Conservation (phyloP, 768 basidiomycete genomes). For the Termitomyces sp. region DNA sequence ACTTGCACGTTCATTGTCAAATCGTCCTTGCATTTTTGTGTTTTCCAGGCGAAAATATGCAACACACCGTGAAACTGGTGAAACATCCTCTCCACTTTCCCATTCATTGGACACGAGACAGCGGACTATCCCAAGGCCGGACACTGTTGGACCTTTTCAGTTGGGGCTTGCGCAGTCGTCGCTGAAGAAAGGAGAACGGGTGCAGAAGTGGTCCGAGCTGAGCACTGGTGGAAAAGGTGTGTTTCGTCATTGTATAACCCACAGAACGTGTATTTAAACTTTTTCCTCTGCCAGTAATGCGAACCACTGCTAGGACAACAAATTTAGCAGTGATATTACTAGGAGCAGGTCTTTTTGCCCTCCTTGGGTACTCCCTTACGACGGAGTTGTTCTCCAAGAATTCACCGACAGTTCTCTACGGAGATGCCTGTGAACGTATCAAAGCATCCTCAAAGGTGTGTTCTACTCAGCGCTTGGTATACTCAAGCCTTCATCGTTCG, state of each 20-base stretch:
- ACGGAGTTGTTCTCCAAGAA: conserved; percentile 88
- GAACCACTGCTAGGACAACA: conserved; percentile 48
- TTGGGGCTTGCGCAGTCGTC: conserved; percentile 64
- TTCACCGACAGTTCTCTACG: conserved; percentile 80
- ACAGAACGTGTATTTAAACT: conserved; percentile 1
- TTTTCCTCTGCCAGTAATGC: conserved; percentile 34
- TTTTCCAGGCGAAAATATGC: conserved; percentile 38
- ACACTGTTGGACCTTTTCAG: conserved; percentile 76
- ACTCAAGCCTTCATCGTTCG: conserved; percentile 10
- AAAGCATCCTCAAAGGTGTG: conserved; percentile 44
- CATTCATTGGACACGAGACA: conserved; percentile 65
- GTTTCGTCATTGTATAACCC: conserved; percentile 14
- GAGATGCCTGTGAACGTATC: conserved; percentile 54
- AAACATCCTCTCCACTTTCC: conserved; percentile 54
- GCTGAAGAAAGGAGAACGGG: conserved; percentile 49
- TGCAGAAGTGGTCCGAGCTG: conserved; percentile 79
- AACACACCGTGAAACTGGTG: conserved; percentile 37
- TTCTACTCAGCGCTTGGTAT: conserved; percentile 8
- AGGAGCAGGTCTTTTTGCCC: conserved; percentile 77
- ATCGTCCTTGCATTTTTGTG: conserved; percentile 5
- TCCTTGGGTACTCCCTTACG: conserved; percentile 76
- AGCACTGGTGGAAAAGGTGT: conserved; percentile 75
- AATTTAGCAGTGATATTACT: conserved; percentile 61
- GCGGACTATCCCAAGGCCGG: conserved; percentile 42
- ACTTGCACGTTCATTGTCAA: conserved; percentile 9